Evolutionary conservation across 306 rosid genomes (phyloP), one percentile per base, ranked within the genome.

Genomic region (Boehmeria nivea): DNA sequence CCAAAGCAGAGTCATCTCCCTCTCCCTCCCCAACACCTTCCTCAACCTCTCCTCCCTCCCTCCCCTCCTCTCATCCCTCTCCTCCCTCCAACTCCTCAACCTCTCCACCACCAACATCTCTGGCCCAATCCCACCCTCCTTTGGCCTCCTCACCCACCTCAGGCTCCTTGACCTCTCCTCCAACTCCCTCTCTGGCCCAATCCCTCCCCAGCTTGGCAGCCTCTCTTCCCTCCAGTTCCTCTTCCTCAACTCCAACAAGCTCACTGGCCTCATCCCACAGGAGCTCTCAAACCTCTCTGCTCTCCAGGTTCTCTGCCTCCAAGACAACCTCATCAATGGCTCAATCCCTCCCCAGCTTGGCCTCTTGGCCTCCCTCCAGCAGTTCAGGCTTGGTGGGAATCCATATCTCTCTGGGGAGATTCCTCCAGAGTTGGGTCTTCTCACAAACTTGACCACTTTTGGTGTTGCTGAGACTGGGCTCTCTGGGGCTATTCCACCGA

Each of bases 381-480:
- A 93, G 82, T 76, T 93, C 50, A 59, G 96, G 54, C 62, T 91
- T 8, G 99, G 99, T 28, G 99, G 99, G 42, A 91, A 91, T 64
- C 96, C 87, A 18, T 78, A 80, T 51, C 78, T 91, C 59, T 77
- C 68, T 2, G 99, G 99, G 53, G 77, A 75, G 50, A 79, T 93
- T 54, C 99, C 96, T 3, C 61, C 76, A 3, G 81, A 87, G 38
- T 28, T 93, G 36, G 96, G 96, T 39, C 56, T 83, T 7, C 89
- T 93, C 42, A 71, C 81, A 38, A 93, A 87, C 51, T 93, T 93
- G 67, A 87, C 99, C 24, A 81, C 83, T 40, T 93, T 93, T 67
- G 99, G 99, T 36, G 96, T 84, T 0, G 99, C 99, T 1, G 82
- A 95, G 18, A 87, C 99, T 1, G 93, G 83, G n/a, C 89, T 91